Evolutionary conservation across 208 protist genomes (phyloP).

Genomic region (Leptomonas seymouri): DNA sequence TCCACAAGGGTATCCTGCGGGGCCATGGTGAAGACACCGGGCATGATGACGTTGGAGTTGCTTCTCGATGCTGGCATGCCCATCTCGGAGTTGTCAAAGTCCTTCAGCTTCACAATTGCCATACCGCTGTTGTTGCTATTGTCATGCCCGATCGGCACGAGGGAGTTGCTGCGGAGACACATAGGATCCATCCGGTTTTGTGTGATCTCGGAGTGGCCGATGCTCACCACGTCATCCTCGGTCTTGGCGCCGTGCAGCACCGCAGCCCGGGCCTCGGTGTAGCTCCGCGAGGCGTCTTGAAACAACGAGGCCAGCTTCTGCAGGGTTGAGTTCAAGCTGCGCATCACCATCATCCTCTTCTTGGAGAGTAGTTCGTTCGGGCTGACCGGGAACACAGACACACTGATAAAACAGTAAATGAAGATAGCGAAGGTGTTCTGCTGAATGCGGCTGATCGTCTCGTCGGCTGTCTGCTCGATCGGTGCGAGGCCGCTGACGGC

Average conservation of each 20-base stretch:
- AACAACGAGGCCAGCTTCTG: constrained; percentile 57
- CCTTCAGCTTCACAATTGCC: background rate
- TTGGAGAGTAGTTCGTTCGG: constrained; percentile 56
- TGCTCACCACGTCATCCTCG: constrained; percentile 25
- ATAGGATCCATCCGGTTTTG: background rate
- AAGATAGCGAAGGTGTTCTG: constrained; percentile 86
- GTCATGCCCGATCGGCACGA: background rate
- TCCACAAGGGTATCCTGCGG: constrained; percentile 50
- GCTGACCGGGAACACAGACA: constrained; percentile 69
- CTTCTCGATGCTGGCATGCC: background rate
- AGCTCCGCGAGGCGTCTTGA: constrained; percentile 46
- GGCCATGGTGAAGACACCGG: constrained; percentile 50
- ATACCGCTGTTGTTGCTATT: constrained; percentile 10
- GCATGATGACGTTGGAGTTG: constrained; percentile 23
- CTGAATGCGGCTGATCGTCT: constrained; percentile 75
- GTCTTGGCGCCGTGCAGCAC: constrained; percentile 14
- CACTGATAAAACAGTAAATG: constrained; percentile 78
- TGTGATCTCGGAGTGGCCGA: background rate
- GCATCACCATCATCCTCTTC: constrained; percentile 57
- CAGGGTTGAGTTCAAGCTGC: constrained; percentile 40
- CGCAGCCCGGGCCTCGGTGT: constrained; percentile 16
- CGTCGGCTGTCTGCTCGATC: constrained; percentile 35
- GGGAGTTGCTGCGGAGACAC: background rate
- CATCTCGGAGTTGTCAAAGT: background rate
- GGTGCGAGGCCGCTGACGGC: constrained; percentile 52